Evolutionary conservation across 1,284 basidiomycete genomes (phyloP), one percentile per base, ranked within the genome.

Genomic region (Puccinia hordei): DNA sequence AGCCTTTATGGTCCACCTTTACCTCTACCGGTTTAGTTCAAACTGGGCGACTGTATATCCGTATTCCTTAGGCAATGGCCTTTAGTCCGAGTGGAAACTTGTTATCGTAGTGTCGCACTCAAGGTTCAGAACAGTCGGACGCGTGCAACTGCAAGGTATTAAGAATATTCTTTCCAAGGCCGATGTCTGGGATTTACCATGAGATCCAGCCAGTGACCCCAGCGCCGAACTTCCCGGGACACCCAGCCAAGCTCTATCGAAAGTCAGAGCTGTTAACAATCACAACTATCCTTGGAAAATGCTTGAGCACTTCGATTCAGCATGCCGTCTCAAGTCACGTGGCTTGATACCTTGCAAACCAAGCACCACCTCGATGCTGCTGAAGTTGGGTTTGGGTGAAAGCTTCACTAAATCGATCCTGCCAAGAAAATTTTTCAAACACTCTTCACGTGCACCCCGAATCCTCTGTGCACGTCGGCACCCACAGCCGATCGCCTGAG

Each of bases 231-330:
- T 6, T 61, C 30, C 13, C 57, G 27, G 27, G 57, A 24, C 57
- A 61, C 27, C 27, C 46, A 63, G 59, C 59, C 59, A 63, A 63
- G 59, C 59, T 22, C 38, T 63, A 63, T 63, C 19, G 59, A 63
- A 19, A 38, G 15, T 63, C 59, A 24, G 19, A 38, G 17, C 59
- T 63, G 33, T 9, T 15, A 63, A 38, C 59, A 19, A 22, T 38
- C 13, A 9, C 59, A 22, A 15, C 57, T 33, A 24, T 3, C 57
- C 57, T 33, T 59, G 27, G 57, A 33, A 33, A 8, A 17, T 27
- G 27, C 27, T 59, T 33, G 57, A 59, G 2, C n/a, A 33, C 57
- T 15, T 33, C 9, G 24, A 24, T 27, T 57, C 24, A 10, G 27
- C 57, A 15, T 30, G 17, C 57, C 17, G 55, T 15, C 57, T 61